These are phyloP conservation scores for Colletotrichum spinosum DNA, from an alignment of 2,329 filamentous ascomycete species.

Conservation along the genomic window DNA sequence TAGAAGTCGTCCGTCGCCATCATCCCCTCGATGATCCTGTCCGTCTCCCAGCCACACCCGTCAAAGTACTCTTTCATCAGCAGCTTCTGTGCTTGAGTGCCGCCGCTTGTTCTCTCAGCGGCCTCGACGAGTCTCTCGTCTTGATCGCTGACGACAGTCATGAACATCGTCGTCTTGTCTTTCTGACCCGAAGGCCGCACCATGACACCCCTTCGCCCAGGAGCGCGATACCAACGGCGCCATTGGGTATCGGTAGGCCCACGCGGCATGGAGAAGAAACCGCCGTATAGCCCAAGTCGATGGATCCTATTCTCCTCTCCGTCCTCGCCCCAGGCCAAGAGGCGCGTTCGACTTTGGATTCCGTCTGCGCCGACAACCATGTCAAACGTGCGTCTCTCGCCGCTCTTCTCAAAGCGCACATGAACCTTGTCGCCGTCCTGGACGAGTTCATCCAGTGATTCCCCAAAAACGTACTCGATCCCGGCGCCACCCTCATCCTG, in stretches of 20 bases:
- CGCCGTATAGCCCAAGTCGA: constrained; percentile 47
- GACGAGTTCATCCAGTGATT: constrained; percentile 43
- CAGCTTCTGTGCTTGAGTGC: constrained; percentile 50
- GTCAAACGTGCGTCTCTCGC: constrained; percentile 56
- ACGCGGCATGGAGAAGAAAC: constrained; percentile 54
- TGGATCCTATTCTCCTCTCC: constrained; percentile 43
- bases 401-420: constrained; percentile 56
- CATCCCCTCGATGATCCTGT: constrained; percentile 51
- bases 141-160: constrained; percentile 46
- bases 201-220: constrained; percentile 51
- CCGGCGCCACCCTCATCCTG: constrained; percentile 16
- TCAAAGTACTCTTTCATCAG: constrained; percentile 53
- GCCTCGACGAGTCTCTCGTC: constrained; percentile 38
- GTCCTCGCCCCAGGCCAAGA: constrained; percentile 47
- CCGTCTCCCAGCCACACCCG: constrained; percentile 59
- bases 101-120: constrained; percentile 39
- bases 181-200: constrained; percentile 49
- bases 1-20: constrained; percentile 56
- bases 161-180: constrained; percentile 38
- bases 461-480: constrained; percentile 44
- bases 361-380: constrained; percentile 68
- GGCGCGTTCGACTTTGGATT: constrained; percentile 60
- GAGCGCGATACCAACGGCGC: constrained; percentile 45
- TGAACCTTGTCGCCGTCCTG: constrained; percentile 46
- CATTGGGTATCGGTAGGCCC: constrained; percentile 41